Conservation (phyloP, 345 rosid species). For the Tarenaya hassleriana region DNA sequence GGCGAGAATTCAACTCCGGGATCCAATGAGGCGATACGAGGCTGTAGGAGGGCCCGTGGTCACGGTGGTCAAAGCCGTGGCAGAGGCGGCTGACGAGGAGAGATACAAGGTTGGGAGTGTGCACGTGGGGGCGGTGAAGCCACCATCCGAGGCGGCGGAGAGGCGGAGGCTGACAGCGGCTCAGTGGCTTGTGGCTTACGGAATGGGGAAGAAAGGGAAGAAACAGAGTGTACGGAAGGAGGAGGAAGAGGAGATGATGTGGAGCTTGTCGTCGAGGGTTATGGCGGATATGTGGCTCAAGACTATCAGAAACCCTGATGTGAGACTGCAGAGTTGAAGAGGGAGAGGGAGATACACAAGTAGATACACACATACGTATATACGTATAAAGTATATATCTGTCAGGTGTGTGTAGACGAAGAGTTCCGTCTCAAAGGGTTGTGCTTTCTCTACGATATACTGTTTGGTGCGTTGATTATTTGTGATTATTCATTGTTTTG, state of each 20-base stretch:
- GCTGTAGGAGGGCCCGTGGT: constrained; percentile 74
- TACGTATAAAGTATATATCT: too few relatives aligned
- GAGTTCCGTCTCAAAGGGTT: neutral
- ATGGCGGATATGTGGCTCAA: constrained; percentile 98
- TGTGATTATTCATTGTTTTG: too few relatives aligned
- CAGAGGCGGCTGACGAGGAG: constrained; percentile 37
- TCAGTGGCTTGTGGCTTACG: constrained; percentile 80
- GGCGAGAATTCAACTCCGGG: constrained; percentile 61
- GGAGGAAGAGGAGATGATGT: constrained; percentile 52
- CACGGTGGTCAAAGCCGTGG: constrained; percentile 49
- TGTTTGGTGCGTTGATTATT: too few relatives aligned
- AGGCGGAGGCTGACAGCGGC: constrained; percentile 72
- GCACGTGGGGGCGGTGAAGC: constrained; percentile 68
- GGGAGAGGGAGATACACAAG: constrained; percentile 6
- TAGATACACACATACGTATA: neutral
- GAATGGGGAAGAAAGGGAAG: constrained; percentile 57
- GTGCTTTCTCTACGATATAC: too few relatives aligned
- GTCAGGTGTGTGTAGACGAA: too few relatives aligned
- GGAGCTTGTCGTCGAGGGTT: constrained; percentile 90
- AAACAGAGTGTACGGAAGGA: constrained; percentile 34
- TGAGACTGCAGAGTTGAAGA: constrained; percentile 30
- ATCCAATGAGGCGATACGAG: constrained; percentile 79
- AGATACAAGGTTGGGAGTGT: constrained; percentile 52
- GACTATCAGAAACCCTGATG: constrained; percentile 83
- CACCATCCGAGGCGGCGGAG: constrained; percentile 56